Conservation (phyloP, 331 rosid genomes). For the Rhamnella rubrinervis region DNA sequence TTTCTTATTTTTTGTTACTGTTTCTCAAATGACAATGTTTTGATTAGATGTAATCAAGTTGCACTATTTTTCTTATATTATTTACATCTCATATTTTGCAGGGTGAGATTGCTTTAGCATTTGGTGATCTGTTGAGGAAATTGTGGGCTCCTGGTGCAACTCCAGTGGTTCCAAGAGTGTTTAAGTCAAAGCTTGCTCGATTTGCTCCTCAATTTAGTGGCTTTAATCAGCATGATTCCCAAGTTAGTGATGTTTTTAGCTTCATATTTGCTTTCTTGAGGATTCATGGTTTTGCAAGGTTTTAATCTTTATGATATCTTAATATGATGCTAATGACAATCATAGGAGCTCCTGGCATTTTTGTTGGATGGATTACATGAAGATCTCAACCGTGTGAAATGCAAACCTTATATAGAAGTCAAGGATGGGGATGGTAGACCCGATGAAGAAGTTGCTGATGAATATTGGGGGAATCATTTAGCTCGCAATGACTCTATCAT, state of each 20-base stretch:
- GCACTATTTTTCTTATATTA: neutral
- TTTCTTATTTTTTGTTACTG: slow-evolving; percentile 1
- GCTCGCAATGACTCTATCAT: slow-evolving; percentile 96
- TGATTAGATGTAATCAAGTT: slow-evolving; percentile 17
- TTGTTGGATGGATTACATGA: slow-evolving; percentile 98
- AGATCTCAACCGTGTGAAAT: slow-evolving; percentile 96
- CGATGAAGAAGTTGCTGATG: slow-evolving; percentile 89
- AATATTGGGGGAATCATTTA: slow-evolving; percentile 93
- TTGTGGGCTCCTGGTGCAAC: slow-evolving; percentile 99
- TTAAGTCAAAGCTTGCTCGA: slow-evolving; percentile 91
- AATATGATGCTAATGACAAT: slow-evolving; percentile 9
- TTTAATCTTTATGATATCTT: slow-evolving; percentile 22
- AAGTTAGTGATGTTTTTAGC: slow-evolving; percentile 59
- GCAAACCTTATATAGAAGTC: slow-evolving; percentile 92
- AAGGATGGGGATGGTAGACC: slow-evolving; percentile 82
- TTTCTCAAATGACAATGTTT: neutral
- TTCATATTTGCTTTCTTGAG: slow-evolving; percentile 28
- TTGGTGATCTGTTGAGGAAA: slow-evolving; percentile 92
- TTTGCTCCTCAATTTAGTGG: slow-evolving; percentile 99
- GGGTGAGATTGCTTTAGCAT: slow-evolving; percentile 98
- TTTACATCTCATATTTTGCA: slow-evolving; percentile 36
- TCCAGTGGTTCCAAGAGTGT: slow-evolving; percentile 79
- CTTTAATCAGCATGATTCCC: slow-evolving; percentile 98
- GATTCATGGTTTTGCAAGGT: slow-evolving; percentile 22
- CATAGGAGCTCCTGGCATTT: slow-evolving; percentile 93